Conservation (phyloP, 2,329 filamentous ascomycete genomes). For the Neurospora sp. region DNA sequence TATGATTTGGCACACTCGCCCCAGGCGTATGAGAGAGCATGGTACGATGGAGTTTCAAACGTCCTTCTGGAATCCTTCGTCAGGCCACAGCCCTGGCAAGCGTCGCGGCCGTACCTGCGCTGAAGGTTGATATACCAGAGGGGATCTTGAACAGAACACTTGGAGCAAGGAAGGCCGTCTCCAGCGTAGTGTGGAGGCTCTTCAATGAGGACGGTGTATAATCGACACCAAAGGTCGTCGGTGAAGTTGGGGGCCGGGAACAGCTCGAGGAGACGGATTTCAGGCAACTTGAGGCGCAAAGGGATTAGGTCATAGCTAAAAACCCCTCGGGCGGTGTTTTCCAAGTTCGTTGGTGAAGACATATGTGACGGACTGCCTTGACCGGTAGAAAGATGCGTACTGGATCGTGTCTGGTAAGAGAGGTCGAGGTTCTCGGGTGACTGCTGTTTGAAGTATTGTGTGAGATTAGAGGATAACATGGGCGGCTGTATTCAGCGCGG, state of each 20-base stretch:
- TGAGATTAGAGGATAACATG: neutral
- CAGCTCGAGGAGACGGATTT: conserved; percentile 1
- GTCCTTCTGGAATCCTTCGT: neutral
- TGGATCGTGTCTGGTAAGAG: neutral
- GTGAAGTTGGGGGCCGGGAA: neutral
- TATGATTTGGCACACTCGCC: neutral
- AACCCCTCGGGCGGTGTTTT: neutral
- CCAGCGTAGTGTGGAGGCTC: neutral
- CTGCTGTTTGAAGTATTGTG: neutral
- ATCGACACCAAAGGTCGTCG: neutral
- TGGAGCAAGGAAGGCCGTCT: neutral
- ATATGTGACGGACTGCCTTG: neutral
- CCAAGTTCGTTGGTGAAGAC: neutral
- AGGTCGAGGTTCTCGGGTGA: neutral
- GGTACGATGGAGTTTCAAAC: neutral
- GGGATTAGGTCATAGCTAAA: neutral
- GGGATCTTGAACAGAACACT: neutral
- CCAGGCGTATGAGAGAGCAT: conserved; percentile 2
- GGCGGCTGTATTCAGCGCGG: no score
- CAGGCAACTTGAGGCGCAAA: neutral
- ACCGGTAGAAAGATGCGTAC: neutral
- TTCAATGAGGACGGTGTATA: neutral
- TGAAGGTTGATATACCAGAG: neutral
- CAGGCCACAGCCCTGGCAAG: neutral
- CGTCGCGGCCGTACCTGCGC: neutral